phyloP scores from a whole-genome alignment of 257 asterid genomes.

The Rubia yunnanensis region DNA sequence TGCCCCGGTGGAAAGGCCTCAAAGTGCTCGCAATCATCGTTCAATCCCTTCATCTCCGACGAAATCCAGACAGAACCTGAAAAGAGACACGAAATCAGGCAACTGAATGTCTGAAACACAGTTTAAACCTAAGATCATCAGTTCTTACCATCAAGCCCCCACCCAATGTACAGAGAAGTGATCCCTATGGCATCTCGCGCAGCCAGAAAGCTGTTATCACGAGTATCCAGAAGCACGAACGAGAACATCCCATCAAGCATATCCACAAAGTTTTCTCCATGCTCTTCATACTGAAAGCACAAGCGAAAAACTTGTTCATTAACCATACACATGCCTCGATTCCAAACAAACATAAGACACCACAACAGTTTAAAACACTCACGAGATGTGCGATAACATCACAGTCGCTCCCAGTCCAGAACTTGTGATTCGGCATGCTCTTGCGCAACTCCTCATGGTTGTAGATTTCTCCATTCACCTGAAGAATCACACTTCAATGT shows the following conservation, averaged over 20 bases:
- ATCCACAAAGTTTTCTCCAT: conserved; percentile 79
- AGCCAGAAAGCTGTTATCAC: conserved; percentile 74
- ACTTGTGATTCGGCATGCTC: conserved; percentile 63
- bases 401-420: conserved; percentile 87
- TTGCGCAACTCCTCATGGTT: conserved; percentile 76
- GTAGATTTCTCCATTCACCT: conserved; percentile 98
- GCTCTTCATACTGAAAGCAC: conserved; percentile 67
- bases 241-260: conserved; percentile 99
- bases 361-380: conserved; percentile 18
- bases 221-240: conserved; percentile 77
- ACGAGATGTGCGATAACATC: conserved; percentile 99
- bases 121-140: background rate
- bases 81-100: background rate
- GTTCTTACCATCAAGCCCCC: conserved; percentile 90
- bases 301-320: background rate
- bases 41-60: conserved; percentile 77
- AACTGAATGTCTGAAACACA: background rate
- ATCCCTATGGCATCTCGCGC: conserved; percentile 98
- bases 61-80: conserved; percentile 92
- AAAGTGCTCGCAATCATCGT: conserved; percentile 90
- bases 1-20: conserved; percentile 93
- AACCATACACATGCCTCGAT: no score
- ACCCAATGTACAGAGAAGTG: conserved; percentile 87
- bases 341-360: background rate
- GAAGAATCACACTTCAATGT: conserved; percentile 10